Base-by-base conservation (phyloP, 2,329 filamentous ascomycete genomes). In the Xylariaceae sp. region DNA sequence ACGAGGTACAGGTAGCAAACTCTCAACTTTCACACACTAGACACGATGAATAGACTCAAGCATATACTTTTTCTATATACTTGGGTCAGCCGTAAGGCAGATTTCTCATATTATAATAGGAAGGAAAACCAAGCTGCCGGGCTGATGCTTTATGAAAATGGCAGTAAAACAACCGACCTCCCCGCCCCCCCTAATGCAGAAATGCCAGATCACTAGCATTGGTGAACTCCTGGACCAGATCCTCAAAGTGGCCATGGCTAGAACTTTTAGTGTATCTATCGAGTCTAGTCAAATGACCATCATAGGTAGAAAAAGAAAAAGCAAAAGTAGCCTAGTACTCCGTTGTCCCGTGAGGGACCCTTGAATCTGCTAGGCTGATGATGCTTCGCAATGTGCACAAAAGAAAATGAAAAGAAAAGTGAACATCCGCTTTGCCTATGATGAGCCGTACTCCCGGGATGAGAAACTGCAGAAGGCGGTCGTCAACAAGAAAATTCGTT, bases 221-320 rank as follows among this genome's bases (percentile, higher is more conserved):
- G 3, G 7, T 42, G 44, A 52, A 61, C 43, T 53, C 50, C 59
- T 44, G 40, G 29, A 53, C 50, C 54, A 56, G 18, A 21, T 42
- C 40, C 46, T 20, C 48, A 44, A 50, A 47, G 48, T 21, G 59
- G 10, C 37, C 43, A 10, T 16, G 32, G 32, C 32, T 37, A 10
- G 14, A 10, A 37, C 32, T 16, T 7, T 12, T 3, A 37, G 32
- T 7, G 32, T 37, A 37, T 12, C 9, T 37, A 7, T 10, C 9
- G 23, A 4, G 6, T 16, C 3, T 37, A 12, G 32, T 37, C 32
- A 37, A 37, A 37, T 12, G 7, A 16, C 14, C 12, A 12, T 3
- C 7, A 37, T 10, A 29, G 10, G 26, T 10, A 29, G 26, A 29
- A 6, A 10, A 29, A 6, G 26, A 29, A 10, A 29, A 29, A 29